Percentiles rank a stretch among this genome's conserved stretches.
Evolutionary conservation across 805 yeast genomes (phyloP).

Genomic region (Cephaloascus fragrans): DNA sequence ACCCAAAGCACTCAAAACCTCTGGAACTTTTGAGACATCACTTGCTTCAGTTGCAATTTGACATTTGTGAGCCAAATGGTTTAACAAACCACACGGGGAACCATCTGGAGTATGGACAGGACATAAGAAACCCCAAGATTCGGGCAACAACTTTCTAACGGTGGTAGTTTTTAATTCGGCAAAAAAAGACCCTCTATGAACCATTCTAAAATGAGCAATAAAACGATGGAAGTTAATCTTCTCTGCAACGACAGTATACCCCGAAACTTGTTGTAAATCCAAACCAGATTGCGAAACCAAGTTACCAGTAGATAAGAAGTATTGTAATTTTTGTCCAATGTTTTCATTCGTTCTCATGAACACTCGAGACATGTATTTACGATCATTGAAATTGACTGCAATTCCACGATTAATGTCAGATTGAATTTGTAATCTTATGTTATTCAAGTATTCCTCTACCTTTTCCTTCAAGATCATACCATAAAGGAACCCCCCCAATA

Average conservation of each 20-base stretch:
- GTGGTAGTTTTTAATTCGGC: constrained; percentile 97
- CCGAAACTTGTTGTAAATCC: constrained; percentile 95
- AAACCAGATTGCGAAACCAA: constrained; percentile 94
- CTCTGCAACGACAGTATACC: constrained; percentile 97
- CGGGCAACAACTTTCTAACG: constrained; percentile 92
- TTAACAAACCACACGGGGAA: constrained; percentile 95
- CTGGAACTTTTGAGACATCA: constrained; percentile 67
- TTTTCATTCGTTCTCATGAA: constrained; percentile 79
- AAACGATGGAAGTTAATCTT: constrained; percentile 95
- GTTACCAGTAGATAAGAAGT: constrained; percentile 94
- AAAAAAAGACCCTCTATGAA: constrained; percentile 98
- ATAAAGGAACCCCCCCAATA: constrained; percentile 90
- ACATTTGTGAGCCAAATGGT: constrained; percentile 95
- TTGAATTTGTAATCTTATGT: constrained; percentile 63
- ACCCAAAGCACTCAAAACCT: constrained; percentile 60
- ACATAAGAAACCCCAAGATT: constrained; percentile 98
- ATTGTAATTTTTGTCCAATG: constrained; percentile 89
- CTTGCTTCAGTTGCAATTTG: constrained; percentile 66
- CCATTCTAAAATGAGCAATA: constrained; percentile 98
- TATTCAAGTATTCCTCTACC: constrained; percentile 82
- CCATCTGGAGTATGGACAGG: constrained; percentile 99
- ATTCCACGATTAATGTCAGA: constrained; percentile 73
- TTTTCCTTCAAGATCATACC: constrained; percentile 97
- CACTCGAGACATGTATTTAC: constrained; percentile 74
- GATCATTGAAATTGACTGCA: constrained; percentile 75